Base-by-base conservation (phyloP, 2,329 filamentous ascomycete species). In the Trichoderma hamatum region DNA sequence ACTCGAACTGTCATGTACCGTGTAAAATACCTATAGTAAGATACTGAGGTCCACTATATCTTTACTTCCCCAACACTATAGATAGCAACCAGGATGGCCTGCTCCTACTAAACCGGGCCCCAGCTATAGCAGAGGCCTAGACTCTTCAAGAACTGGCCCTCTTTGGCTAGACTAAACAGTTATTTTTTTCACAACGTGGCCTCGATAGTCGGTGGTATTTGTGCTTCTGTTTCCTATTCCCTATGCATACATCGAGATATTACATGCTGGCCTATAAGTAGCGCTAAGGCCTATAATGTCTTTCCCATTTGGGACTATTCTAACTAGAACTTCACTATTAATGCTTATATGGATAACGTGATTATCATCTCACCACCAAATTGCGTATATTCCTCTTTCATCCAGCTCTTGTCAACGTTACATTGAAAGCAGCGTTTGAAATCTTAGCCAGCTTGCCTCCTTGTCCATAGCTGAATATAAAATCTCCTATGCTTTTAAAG, bases 401-500 rank as follows among this genome's bases (percentile, higher is more conserved):
- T 0, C 1, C 14, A 64, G 16, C 30, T 28, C 13, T 64, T 6
- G 51, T 43, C 16, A 65, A 36, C 2, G 62, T 55, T 30, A 65
- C 21, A 11, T 55, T 55, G 3, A 55, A 65, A 13, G 62, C 51
- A 5, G 34, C 62, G 43, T 55, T 55, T 0, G 13, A 24, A 16
- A 65, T 56, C 6, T 3, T 3, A 14, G 11, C 30, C 11, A 55
- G 21, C 7, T 19, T 26, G n/a, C 16, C 6, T 4, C 36, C 36
- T 19, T 54, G 14, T 2, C 36, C 51, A 56, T 65, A 56, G 5
- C 13, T 56, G 32, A 55, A 43, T 9, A 46, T 7, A 6, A 5
- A 82, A 43, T 79, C 71, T 16, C 78, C 74, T 3, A 79, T 61
- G 9, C 76, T 75, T 1, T 77, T 69, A 26, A 76, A 77, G 43